Conservation (phyloP, 768 basidiomycete genomes). For the Mycena rosella region DNA sequence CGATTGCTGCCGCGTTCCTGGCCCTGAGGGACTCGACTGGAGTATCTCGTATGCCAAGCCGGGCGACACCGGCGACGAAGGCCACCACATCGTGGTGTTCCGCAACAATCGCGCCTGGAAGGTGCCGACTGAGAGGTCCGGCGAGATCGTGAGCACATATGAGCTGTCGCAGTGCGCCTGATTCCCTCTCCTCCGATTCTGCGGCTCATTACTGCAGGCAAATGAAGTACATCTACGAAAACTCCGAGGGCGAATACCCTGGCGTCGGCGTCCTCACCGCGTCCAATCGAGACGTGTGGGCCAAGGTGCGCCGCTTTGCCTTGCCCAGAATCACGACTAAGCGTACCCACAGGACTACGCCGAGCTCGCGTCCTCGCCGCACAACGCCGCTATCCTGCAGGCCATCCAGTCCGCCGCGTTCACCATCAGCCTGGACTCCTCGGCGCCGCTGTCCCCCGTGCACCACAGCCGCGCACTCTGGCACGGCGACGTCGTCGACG, state of each 20-base stretch:
- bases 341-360: slow-evolving; percentile 59
- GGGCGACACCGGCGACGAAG: slow-evolving; percentile 63
- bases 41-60: slow-evolving; percentile 73
- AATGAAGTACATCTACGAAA: slow-evolving; percentile 77
- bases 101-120: slow-evolving; percentile 90
- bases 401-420: slow-evolving; percentile 90
- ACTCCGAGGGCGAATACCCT: slow-evolving; percentile 72
- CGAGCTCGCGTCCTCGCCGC: slow-evolving; percentile 66
- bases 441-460: slow-evolving; percentile 61
- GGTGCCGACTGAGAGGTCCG: slow-evolving; percentile 69
- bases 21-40: slow-evolving; percentile 81
- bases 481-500: slow-evolving; percentile 77
- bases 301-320: slow-evolving; percentile 43
- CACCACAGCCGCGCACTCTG: slow-evolving; percentile 81
- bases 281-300: slow-evolving; percentile 90
- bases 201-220: slow-evolving; percentile 61
- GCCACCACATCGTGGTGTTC: slow-evolving; percentile 88
- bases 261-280: slow-evolving; percentile 84
- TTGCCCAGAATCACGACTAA: no score
- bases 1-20: slow-evolving; percentile 88
- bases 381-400: slow-evolving; percentile 75
- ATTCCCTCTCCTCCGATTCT: neutral
- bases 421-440: slow-evolving; percentile 82
- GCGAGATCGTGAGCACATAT: slow-evolving; percentile 69
- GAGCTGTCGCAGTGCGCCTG: slow-evolving; percentile 72